Conservation (phyloP, 169 alveolate genomes). For the Besnoitia besnoiti region DNA sequence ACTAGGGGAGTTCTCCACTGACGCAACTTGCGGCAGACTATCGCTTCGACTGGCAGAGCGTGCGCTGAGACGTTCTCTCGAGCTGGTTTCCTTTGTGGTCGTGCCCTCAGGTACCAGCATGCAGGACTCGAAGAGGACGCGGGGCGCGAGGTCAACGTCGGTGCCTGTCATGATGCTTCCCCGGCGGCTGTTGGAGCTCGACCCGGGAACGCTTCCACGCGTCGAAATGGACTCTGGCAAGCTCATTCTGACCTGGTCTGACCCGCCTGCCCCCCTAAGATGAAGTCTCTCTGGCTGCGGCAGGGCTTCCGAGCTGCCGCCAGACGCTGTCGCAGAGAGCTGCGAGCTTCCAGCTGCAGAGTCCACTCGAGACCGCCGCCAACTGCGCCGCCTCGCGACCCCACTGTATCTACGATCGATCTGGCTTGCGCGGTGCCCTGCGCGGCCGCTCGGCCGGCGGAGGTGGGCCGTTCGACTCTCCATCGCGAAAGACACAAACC, state of each 20-base stretch:
- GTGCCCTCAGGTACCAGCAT: not conserved
- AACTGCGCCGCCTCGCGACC: not conserved
- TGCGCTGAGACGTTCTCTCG: not conserved
- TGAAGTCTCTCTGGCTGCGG: not conserved
- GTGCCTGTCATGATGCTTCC: not conserved
- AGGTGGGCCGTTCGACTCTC: not conserved
- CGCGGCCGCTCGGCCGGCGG: conserved; percentile 24
- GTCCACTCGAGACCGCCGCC: not conserved
- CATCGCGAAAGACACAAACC: not conserved
- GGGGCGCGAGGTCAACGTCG: not conserved
- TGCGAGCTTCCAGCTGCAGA: not conserved
- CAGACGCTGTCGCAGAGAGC: not conserved
- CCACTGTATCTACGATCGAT: not conserved
- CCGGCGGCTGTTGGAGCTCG: not conserved
- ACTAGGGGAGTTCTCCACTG: not conserved
- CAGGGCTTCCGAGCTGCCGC: not conserved
- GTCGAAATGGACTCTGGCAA: not conserved
- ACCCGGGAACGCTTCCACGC: not conserved
- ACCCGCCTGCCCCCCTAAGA: not conserved
- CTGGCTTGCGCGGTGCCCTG: not conserved
- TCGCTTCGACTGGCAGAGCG: not conserved
- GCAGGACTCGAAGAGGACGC: conserved; percentile 28
- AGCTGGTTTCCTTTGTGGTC: not conserved
- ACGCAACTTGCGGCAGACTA: not conserved
- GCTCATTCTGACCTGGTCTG: not conserved